Evolutionary conservation across 768 basidiomycete genomes (phyloP).

Genomic region (Lentinula boryana): DNA sequence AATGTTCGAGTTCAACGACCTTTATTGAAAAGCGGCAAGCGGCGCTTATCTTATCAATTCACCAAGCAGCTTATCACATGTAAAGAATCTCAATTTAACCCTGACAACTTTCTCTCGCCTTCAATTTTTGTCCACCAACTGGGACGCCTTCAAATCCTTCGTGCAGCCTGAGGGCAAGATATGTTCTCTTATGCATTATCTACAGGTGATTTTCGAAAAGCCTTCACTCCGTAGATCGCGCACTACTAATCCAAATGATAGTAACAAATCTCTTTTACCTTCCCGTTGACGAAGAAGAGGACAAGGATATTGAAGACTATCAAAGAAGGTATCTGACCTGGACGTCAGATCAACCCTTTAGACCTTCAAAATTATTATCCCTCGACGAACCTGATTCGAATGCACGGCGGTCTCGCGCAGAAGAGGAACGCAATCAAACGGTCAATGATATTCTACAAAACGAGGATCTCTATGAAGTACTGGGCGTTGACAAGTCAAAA

Average conservation of each 20-base stretch:
- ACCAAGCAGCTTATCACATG: constrained; percentile 8
- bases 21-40: too few species aligned
- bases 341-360: constrained; percentile 30
- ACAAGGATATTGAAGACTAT: constrained; percentile 39
- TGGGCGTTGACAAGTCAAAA: constrained; percentile 52
- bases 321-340: constrained; percentile 45
- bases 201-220: constrained; percentile 16
- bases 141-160: background rate
- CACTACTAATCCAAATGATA: constrained; percentile 17
- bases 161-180: constrained; percentile 7
- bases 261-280: constrained; percentile 61
- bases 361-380: constrained; percentile 19
- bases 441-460: constrained; percentile 51
- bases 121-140: background rate
- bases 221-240: background rate
- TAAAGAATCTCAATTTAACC: background rate
- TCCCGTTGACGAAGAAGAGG: constrained; percentile 54
- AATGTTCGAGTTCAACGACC: too few species aligned
- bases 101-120: background rate
- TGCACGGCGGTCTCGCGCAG: constrained; percentile 2
- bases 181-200: constrained; percentile 26
- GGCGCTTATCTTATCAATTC: background rate
- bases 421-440: constrained; percentile 22
- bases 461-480: constrained; percentile 67
- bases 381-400: constrained; percentile 3